phyloP scores from a whole-genome alignment of 306 rosid genomes.

The Inga laurina region DNA sequence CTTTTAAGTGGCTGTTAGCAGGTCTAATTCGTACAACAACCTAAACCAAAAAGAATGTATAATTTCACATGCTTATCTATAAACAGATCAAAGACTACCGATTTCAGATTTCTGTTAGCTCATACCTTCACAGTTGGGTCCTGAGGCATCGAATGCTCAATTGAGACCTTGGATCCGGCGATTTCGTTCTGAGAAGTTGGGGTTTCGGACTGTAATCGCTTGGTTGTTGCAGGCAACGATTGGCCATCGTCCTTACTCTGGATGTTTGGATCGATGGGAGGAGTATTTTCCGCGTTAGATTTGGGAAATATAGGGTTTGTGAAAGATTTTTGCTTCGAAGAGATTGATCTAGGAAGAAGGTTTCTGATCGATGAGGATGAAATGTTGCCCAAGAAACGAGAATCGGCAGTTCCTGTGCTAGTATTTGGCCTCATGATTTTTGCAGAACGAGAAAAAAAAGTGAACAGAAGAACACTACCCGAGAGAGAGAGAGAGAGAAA shows the following conservation, averaged over 20 bases:
- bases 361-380: constrained; percentile 61
- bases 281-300: constrained; percentile 57
- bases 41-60: constrained; percentile 23
- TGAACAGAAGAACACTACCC: neutral
- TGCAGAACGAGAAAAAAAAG: neutral
- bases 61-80: neutral
- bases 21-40: constrained; percentile 86
- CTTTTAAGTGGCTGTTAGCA: constrained; percentile 37
- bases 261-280: constrained; percentile 72
- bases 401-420: constrained; percentile 34
- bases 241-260: constrained; percentile 24
- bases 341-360: constrained; percentile 67
- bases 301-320: constrained; percentile 33
- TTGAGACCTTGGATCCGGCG: neutral
- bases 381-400: constrained; percentile 55
- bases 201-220: constrained; percentile 32
- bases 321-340: constrained; percentile 51
- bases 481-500: neutral
- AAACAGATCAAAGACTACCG: neutral
- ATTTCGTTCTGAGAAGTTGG: constrained; percentile 31
- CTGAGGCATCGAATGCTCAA: constrained; percentile 21
- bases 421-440: constrained; percentile 44
- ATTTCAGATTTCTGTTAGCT: neutral
- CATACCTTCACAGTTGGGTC: constrained; percentile 52
- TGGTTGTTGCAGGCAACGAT: constrained; percentile 6